phyloP scores from a whole-genome alignment of 2,329 filamentous ascomycete genomes.

The Aspergillus oerlinghausenensis region DNA sequence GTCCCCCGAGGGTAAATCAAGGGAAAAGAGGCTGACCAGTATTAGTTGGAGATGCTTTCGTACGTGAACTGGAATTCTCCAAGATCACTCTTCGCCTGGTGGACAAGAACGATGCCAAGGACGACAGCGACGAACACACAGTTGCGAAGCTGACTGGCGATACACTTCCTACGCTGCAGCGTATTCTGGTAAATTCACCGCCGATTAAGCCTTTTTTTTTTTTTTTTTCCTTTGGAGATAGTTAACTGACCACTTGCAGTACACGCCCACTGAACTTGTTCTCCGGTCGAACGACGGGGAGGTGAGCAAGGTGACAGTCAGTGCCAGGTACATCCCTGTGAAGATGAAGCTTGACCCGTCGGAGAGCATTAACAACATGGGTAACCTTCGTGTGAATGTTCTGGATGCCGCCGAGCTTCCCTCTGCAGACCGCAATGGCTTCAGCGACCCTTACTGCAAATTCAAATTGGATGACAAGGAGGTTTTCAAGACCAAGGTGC shows the following conservation, averaged over 20 bases:
- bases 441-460: conserved; percentile 94
- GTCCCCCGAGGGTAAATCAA: conserved; percentile 14
- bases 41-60: conserved; percentile 79
- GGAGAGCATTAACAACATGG: conserved; percentile 99
- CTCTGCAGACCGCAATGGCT: conserved; percentile 90
- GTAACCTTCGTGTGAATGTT: conserved; percentile 87
- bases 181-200: conserved; percentile 65
- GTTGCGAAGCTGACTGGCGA: conserved; percentile 79
- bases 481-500: conserved; percentile 88
- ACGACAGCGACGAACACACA: conserved; percentile 64
- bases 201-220: not conserved
- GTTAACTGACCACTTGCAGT: conserved; percentile 46
- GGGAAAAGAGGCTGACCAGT: conserved; percentile 14
- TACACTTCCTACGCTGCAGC: conserved; percentile 80
- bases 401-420: conserved; percentile 84
- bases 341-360: conserved; percentile 90
- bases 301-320: conserved; percentile 77
- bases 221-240: not conserved
- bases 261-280: conserved; percentile 80
- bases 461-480: conserved; percentile 87
- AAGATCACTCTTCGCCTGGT: conserved; percentile 82
- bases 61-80: conserved; percentile 95
- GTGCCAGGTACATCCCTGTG: conserved; percentile 89
- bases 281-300: conserved; percentile 74
- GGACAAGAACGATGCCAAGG: conserved; percentile 70